Percentiles rank a stretch among this genome's conserved stretches.
These are phyloP conservation scores for Boletus fagicola DNA, from an alignment of 768 basidiomycete species.

Conservation along the genomic window DNA sequence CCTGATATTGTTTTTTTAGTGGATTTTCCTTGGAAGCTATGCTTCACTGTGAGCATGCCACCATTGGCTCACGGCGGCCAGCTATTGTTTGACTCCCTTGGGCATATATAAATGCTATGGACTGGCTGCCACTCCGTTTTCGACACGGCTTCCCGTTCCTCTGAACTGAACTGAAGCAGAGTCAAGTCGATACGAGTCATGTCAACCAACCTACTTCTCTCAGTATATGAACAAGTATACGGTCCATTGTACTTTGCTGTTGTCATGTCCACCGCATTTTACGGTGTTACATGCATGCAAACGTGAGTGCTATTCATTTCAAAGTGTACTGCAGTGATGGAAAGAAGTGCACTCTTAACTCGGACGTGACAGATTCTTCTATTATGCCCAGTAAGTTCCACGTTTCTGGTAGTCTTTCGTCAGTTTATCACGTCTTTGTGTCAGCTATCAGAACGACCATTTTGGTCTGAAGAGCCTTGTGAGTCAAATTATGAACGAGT, in stretches of 20 bases:
- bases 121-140: background rate
- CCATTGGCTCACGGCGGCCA: too few species aligned
- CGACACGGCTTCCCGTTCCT: too few species aligned
- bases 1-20: background rate
- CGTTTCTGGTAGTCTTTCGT: background rate
- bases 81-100: too few species aligned
- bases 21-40: too few species aligned
- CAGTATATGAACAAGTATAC: background rate
- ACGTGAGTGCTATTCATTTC: slow-evolving; percentile 1
- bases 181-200: background rate
- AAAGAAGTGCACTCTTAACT: background rate
- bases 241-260: slow-evolving; percentile 1
- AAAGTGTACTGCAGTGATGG: too few species aligned
- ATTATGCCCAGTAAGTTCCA: slow-evolving; percentile 6
- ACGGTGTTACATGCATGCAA: slow-evolving; percentile 11
- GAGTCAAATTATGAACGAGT: background rate
- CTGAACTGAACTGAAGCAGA: too few species aligned
- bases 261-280: background rate
- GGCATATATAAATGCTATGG: background rate
- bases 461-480: slow-evolving; percentile 6
- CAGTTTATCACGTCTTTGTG: too few species aligned
- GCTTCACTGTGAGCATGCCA: too few species aligned
- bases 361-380: slow-evolving; percentile 10
- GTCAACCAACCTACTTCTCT: background rate
- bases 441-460: slow-evolving; percentile 9